Evolutionary conservation across 371 early-diverging fungal genomes (phyloP), one percentile per base, ranked within the genome.

Genomic region (Dipsacomyces acuminosporus): DNA sequence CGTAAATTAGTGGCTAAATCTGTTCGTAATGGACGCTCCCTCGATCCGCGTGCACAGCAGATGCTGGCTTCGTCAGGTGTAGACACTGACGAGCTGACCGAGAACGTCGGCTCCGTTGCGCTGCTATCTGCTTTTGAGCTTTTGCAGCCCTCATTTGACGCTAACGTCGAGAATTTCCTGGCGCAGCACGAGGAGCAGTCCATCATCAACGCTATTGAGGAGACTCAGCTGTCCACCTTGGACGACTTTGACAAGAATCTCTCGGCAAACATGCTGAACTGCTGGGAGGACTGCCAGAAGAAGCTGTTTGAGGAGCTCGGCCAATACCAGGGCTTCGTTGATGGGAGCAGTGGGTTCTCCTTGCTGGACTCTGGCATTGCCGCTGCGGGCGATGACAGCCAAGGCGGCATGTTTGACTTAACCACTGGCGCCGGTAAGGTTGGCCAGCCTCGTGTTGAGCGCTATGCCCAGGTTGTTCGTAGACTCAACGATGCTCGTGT

Each of bases 141-240:
- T n/a, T 64, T 77, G 30, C 76, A 79, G 25, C 76, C 80, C 1
- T 57, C 81, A 13, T 69, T 75, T 35, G 88, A 86, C 42, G 85
- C 86, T n/a, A 88, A 93, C 62, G 81, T 91, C n/a, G 89, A 86
- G 73, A 83, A 80, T 14, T 90, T 80, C 63, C 52, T 93, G 56
- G 56, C 70, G 19, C 74, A 82, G 49, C 82, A 86, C 51, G 84
- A 89, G 47, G 86, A 92, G 71, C 81, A 78, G 35, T 77, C 84
- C 20, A 78, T 92, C 22, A 56, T 81, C 41, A 72, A 64, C 23
- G 84, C 89, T 1, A 81, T 93, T 30, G 86, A 88, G 53, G 85
- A 84, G 63, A 73, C 78, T 42, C 76, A 77, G 48, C 71, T 74
- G 26, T 72, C 78, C 54, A 78, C 80, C 25, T 41, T 52, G 25